Conservation (phyloP, 257 asterid genomes). For the Galeopsis tetrahit region DNA sequence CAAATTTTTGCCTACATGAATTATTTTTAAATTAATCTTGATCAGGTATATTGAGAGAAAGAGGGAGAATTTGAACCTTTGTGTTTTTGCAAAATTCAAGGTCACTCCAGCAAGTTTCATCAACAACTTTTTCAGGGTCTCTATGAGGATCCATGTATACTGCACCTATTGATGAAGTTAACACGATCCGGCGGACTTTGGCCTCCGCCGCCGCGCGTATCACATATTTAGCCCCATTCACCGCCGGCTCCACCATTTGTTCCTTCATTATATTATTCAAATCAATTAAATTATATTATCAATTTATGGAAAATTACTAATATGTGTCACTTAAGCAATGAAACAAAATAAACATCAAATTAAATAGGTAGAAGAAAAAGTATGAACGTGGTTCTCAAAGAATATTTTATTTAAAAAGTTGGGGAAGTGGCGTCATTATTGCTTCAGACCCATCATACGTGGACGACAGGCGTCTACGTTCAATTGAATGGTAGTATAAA, state of each 20-base stretch:
- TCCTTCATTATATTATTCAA: constrained; percentile 50
- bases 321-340: background rate
- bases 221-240: constrained; percentile 74
- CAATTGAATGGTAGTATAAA: background rate
- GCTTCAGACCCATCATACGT: background rate
- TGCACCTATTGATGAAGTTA: constrained; percentile 92
- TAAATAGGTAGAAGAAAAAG: background rate
- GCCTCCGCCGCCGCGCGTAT: constrained; percentile 81
- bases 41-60: background rate
- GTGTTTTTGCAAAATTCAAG: constrained; percentile 91
- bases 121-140: constrained; percentile 65
- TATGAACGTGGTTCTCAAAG: background rate
- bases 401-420: background rate
- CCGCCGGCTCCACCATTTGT: constrained; percentile 98
- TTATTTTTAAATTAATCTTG: background rate
- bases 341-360: background rate
- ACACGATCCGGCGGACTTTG: constrained; percentile 74
- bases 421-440: constrained; percentile 18
- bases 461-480: constrained; percentile 26
- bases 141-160: constrained; percentile 88
- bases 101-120: constrained; percentile 97
- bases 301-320: background rate
- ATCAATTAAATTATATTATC: background rate
- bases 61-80: constrained; percentile 47
- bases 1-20: too few relatives aligned